These are phyloP conservation scores for Athelia sp. DNA, from an alignment of 1,284 basidiomycete species.

Conservation along the genomic window DNA sequence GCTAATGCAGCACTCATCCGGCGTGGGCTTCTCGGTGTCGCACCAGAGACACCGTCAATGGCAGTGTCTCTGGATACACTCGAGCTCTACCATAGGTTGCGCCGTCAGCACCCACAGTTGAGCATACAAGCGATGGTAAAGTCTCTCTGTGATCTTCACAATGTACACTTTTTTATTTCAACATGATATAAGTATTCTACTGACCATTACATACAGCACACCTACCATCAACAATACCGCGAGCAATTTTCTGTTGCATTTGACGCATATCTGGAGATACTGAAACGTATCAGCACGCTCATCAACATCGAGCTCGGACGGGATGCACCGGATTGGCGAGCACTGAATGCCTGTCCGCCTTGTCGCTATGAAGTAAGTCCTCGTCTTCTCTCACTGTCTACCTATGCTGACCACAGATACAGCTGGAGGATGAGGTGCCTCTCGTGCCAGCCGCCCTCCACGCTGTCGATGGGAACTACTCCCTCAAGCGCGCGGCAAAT, in stretches of 20 bases:
- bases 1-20: not conserved
- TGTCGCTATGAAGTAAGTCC: constrained; percentile 9
- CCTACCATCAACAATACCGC: not conserved
- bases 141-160: constrained; percentile 3
- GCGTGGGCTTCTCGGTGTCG: not conserved
- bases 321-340: constrained; percentile 7
- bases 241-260: constrained; percentile 11
- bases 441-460: constrained; percentile 3
- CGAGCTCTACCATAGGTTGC: constrained; percentile 1
- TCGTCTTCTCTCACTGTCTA: not conserved
- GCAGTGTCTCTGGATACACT: not conserved
- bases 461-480: constrained; percentile 16
- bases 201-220: not conserved
- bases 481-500: constrained; percentile 6
- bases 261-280: constrained; percentile 13
- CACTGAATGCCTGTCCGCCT: constrained; percentile 8
- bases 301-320: constrained; percentile 4
- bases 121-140: constrained; percentile 6
- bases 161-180: not conserved
- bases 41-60: not conserved
- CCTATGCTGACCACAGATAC: not conserved
- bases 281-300: not conserved
- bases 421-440: not conserved
- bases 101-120: constrained; percentile 1
- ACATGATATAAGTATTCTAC: not conserved